Percentiles rank a stretch among this genome's conserved stretches.
Conservation (phyloP, 2,329 filamentous ascomycete species). For the Talaromyces sp. region DNA sequence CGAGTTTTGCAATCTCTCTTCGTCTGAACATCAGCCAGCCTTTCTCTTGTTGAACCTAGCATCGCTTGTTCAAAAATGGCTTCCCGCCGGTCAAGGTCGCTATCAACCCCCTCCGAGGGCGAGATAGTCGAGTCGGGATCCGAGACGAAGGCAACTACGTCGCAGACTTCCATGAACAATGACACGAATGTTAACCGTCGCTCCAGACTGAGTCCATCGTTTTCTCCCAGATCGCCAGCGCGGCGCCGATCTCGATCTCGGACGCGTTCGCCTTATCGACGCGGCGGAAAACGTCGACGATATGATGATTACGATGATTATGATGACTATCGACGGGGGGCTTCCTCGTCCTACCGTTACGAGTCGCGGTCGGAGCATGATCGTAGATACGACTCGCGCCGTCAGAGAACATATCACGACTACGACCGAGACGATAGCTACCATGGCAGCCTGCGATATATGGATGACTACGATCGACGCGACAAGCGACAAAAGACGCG, state of each 20-base stretch:
- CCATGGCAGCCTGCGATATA: conserved; percentile 44
- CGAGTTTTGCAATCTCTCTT: conserved; percentile 20
- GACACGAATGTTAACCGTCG: conserved; percentile 86
- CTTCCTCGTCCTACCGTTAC: conserved; percentile 25
- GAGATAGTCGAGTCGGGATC: conserved; percentile 74
- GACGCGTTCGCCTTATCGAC: conserved; percentile 41
- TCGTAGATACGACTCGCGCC: conserved; percentile 44
- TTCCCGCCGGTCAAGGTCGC: conserved; percentile 48
- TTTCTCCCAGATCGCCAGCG: conserved; percentile 52
- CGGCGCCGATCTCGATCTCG: conserved; percentile 45
- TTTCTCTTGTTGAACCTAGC: conserved; percentile 7
- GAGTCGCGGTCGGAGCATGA: conserved; percentile 39
- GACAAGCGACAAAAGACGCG: conserved; percentile 57
- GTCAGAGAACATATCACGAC: conserved; percentile 46
- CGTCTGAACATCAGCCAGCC: conserved; percentile 13
- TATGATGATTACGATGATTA: conserved; percentile 39
- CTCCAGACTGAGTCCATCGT: conserved; percentile 67
- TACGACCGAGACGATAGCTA: conserved; percentile 48
- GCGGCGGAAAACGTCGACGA: conserved; percentile 42
- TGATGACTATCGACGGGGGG: conserved; percentile 29
- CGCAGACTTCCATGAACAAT: conserved; percentile 65
- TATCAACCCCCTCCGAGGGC: conserved; percentile 74
- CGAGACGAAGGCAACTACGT: conserved; percentile 78
- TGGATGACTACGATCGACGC: conserved; percentile 49
- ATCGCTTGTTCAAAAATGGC: conserved; percentile 38